Base-by-base conservation (phyloP, 441 rosid species). In the Isatis lusitanica region DNA sequence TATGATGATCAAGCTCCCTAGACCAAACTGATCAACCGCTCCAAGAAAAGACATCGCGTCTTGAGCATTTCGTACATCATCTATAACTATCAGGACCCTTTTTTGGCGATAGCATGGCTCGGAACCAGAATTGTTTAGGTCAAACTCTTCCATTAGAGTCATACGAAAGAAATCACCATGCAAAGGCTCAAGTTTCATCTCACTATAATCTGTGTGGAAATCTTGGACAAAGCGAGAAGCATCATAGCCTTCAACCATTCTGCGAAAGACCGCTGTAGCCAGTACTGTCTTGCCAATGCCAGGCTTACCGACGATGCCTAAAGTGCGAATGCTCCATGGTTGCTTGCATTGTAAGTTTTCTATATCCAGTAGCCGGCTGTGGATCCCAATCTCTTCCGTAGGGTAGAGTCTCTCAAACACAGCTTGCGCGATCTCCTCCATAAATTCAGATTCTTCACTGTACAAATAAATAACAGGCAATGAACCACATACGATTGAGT, bases 221-320 rank as follows among this genome's bases (percentile, higher is more conserved):
- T 62, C 26, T 2, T 17, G 2, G 42, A 78, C 4, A 33, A 68
- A 68, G 62, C 53, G 5, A 53, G 48, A 2, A 17, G 13, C 53
- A 39, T 78, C 82, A 43, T 68, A 78, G 11, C 47, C 21, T 17
- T 36, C 6, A 0, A 40, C 17, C 24, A 74, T 57, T 55, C 17
- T 1, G 2, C 48, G 30, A 17, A n/a, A 44, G 7, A 50, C 1
- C 0, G 67, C 72, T 61, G 3, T 58, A 47, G 79, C 40, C 9
- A 74, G 21, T 3, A 52, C 59, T 0, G 79, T 74, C 61, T 77
- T 77, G 10, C 80, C 83, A 2, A 79, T 71, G 7, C 83, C 80
- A 43, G 75, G 62, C 63, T 74, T 61, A 6, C 83, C 85, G 9
- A 55, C 74, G 24, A 84, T 78, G 1, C 81, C 87, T 36, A 82